phyloP scores from a whole-genome alignment of 1,284 basidiomycete species.

The Ustilago shanxiensis region DNA sequence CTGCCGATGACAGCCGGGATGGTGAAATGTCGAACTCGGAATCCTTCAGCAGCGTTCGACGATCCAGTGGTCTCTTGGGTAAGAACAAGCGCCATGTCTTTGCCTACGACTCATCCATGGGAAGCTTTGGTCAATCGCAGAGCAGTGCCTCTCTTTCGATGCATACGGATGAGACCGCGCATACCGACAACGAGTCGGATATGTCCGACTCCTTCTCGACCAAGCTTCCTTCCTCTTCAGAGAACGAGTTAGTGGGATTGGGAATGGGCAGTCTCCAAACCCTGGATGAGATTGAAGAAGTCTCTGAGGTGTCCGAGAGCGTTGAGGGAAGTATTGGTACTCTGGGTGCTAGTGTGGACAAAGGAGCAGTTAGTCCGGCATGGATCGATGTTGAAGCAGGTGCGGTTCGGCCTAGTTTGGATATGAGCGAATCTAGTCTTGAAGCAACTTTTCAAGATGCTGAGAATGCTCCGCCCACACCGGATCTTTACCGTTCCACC shows the following conservation, averaged over 20 bases:
- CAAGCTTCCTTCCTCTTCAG: constrained; percentile 30
- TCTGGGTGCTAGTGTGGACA: constrained; percentile 11
- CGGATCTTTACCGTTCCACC: constrained; percentile 31
- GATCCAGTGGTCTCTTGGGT: constrained; percentile 39
- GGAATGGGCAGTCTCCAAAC: constrained; percentile 52
- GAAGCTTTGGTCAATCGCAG: constrained; percentile 56
- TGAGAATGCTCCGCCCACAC: constrained; percentile 39
- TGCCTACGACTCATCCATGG: constrained; percentile 65
- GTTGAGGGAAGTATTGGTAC: constrained; percentile 37
- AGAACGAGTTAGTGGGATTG: constrained; percentile 38
- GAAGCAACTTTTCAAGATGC: constrained; percentile 37
- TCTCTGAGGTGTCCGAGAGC: constrained; percentile 45
- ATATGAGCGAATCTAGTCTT: constrained; percentile 42
- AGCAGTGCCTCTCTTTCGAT: constrained; percentile 52
- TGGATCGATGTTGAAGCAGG: constrained; percentile 48
- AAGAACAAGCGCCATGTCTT: constrained; percentile 65
- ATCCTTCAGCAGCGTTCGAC: constrained; percentile 23
- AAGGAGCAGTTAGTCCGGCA: constrained; percentile 14
- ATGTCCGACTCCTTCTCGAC: constrained; percentile 28
- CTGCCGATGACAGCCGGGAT: constrained; percentile 34
- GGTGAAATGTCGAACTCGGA: constrained; percentile 13
- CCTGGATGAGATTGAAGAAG: constrained; percentile 60
- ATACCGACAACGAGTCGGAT: constrained; percentile 48
- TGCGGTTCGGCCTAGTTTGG: constrained; percentile 25
- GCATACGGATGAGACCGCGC: constrained; percentile 41